Evolutionary conservation across 2,329 filamentous ascomycete species (phyloP).

Genomic region (Cordyceps fumosorosea): DNA sequence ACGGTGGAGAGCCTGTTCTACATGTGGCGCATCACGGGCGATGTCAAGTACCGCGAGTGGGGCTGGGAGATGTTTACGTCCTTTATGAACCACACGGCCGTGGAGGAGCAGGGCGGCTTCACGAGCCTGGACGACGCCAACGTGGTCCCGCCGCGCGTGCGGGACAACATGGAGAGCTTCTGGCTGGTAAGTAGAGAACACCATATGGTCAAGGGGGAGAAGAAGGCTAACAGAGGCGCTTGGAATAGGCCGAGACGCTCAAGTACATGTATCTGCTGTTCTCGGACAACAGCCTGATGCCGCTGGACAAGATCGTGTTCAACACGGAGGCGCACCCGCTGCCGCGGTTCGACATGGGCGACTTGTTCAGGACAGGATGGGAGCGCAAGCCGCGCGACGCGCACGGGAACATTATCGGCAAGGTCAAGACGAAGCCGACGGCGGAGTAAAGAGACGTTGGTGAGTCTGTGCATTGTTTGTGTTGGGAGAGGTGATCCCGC

Average conservation of each 20-base stretch:
- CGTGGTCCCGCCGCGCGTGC: constrained; percentile 56
- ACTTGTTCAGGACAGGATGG: constrained; percentile 77
- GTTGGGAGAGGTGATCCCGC: neutral
- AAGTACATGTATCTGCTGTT: constrained; percentile 98
- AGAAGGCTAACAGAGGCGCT: constrained; percentile 14
- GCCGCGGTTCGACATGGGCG: constrained; percentile 76
- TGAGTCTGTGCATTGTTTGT: neutral
- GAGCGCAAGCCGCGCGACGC: constrained; percentile 56
- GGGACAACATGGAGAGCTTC: constrained; percentile 98
- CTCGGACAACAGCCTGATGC: constrained; percentile 72
- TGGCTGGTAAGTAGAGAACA: constrained; percentile 65
- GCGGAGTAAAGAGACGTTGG: neutral
- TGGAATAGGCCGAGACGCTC: constrained; percentile 73
- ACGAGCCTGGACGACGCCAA: constrained; percentile 74
- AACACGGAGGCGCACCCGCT: constrained; percentile 95
- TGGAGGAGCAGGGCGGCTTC: constrained; percentile 73
- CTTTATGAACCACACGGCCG: constrained; percentile 79
- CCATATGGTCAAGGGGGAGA: neutral
- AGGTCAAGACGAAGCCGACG: neutral
- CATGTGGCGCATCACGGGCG: constrained; percentile 97
- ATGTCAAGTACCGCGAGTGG: constrained; percentile 85
- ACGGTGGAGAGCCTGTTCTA: constrained; percentile 96
- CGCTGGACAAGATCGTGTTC: constrained; percentile 80
- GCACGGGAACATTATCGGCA: constrained; percentile 30
- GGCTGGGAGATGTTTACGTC: constrained; percentile 98